These are phyloP conservation scores for Lachnellula subtilissima DNA, from an alignment of 2,329 filamentous ascomycete species.

Conservation along the genomic window DNA sequence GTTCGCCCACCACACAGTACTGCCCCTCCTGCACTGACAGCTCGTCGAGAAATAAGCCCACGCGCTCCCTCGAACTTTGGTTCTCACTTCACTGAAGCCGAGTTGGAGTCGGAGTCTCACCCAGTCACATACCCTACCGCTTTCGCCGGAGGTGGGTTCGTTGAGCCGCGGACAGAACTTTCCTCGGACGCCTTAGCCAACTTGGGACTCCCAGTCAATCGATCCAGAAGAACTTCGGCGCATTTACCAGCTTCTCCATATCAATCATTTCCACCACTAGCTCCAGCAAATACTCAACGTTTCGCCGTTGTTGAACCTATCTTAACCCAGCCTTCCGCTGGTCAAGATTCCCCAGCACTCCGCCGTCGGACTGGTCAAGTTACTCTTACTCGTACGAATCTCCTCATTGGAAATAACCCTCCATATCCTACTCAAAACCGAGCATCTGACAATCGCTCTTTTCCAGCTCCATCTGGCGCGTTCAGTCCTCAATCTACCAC, in stretches of 20 bases:
- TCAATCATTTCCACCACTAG: too few species aligned
- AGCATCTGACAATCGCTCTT: background rate
- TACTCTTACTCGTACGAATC: background rate
- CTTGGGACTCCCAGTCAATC: too few species aligned
- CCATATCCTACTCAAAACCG: background rate
- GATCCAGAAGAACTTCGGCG: too few species aligned
- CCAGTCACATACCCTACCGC: background rate
- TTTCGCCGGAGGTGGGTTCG: background rate
- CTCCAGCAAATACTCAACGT: too few species aligned
- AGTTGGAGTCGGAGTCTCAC: background rate
- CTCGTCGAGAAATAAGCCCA: background rate
- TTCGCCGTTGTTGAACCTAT: too few species aligned
- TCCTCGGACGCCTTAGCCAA: background rate
- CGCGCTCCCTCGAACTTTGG: background rate
- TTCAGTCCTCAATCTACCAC: background rate
- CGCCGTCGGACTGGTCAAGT: too few species aligned
- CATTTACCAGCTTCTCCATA: too few species aligned
- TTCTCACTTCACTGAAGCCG: background rate
- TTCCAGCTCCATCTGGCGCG: background rate
- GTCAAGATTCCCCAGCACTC: too few species aligned
- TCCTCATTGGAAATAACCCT: background rate
- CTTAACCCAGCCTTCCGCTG: too few species aligned
- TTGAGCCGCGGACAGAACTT: background rate
- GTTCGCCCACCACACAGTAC: background rate
- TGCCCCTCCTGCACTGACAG: background rate